Conservation (phyloP, 306 rosid species). For the Pyrus communis region DNA sequence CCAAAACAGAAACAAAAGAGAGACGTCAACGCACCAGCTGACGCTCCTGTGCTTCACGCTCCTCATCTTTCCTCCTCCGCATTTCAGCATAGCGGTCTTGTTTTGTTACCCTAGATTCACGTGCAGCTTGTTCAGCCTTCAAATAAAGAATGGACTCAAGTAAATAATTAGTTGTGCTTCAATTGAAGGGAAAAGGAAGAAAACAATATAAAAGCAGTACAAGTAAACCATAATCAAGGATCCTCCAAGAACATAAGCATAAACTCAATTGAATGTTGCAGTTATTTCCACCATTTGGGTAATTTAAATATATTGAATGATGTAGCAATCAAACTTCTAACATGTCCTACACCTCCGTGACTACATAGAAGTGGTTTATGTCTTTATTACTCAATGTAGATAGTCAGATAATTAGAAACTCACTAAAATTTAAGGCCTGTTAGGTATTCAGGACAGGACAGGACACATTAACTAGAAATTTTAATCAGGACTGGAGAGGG, state of each 20-base stretch:
- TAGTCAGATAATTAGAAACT: not conserved
- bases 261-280: not conserved
- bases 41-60: conserved; percentile 73
- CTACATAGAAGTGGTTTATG: not conserved
- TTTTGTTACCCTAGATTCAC: conserved; percentile 63
- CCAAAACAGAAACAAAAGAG: not conserved
- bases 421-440: not conserved
- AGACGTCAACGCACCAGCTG: conserved; percentile 45
- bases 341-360: not conserved
- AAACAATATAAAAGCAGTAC: not conserved
- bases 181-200: not conserved
- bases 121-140: conserved; percentile 88
- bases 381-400: not conserved
- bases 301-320: not conserved
- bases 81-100: conserved; percentile 77
- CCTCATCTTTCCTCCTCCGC: conserved; percentile 92
- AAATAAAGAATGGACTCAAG: conserved; percentile 6
- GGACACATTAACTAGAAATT: not conserved
- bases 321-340: not conserved
- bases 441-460: not conserved
- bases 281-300: not conserved
- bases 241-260: not conserved
- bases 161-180: conserved; percentile 1
- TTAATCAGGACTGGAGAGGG: not conserved
- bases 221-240: not conserved